These are phyloP conservation scores for Aspergillus japonicus DNA, from an alignment of 2,329 filamentous ascomycete genomes.

Conservation along the genomic window DNA sequence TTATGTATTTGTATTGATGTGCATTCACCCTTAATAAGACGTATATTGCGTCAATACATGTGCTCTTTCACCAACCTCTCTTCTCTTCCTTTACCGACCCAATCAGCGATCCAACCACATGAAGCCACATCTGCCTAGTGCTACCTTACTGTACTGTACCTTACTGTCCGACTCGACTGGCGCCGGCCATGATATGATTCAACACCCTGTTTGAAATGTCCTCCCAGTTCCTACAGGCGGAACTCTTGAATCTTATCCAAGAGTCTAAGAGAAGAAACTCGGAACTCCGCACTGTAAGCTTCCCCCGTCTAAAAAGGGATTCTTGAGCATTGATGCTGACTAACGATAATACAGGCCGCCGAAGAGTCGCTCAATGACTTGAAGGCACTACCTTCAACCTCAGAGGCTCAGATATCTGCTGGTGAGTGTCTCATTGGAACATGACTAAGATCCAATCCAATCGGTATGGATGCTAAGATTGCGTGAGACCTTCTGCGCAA, in stretches of 20 bases:
- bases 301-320: conserved; percentile 15
- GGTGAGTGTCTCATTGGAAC: conserved; percentile 48
- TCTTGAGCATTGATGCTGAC: conserved; percentile 22
- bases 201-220: conserved; percentile 64
- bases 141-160: conserved; percentile 9
- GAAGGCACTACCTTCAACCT: conserved; percentile 69
- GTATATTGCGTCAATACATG: neutral
- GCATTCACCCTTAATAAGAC: neutral
- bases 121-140: conserved; percentile 15
- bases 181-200: conserved; percentile 33
- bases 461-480: conserved; percentile 25
- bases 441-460: neutral
- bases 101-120: conserved; percentile 12
- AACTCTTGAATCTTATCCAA: conserved; percentile 86
- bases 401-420: conserved; percentile 72
- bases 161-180: conserved; percentile 13
- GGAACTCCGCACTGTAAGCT: conserved; percentile 70
- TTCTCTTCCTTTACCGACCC: neutral
- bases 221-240: conserved; percentile 81
- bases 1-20: neutral
- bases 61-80: neutral
- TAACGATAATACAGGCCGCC: conserved; percentile 62
- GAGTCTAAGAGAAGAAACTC: conserved; percentile 94
- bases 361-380: conserved; percentile 92
- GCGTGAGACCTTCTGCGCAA: conserved; percentile 74